A percentile compares a stretch with the other conserved stretches of the same genome.
phyloP scores from a whole-genome alignment of 1,139 yeast species.

The Pichia kudriavzevii region DNA sequence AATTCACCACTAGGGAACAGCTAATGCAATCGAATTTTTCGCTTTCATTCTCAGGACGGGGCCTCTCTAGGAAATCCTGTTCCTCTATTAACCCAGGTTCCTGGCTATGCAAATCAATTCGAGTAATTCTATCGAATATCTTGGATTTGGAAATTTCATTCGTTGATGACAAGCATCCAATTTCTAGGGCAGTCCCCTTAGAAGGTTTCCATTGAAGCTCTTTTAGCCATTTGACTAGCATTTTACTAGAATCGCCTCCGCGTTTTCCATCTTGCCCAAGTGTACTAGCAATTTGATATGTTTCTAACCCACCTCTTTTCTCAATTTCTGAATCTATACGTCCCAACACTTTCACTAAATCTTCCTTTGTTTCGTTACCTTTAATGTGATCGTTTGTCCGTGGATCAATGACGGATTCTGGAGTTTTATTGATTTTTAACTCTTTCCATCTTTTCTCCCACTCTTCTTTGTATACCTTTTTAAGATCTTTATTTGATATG shows the following conservation, averaged over 20 bases:
- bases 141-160: slow-evolving; percentile 61
- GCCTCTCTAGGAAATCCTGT: slow-evolving; percentile 81
- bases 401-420: slow-evolving; percentile 11
- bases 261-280: slow-evolving; percentile 70
- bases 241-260: slow-evolving; percentile 88
- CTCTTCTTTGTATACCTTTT: slow-evolving; percentile 8
- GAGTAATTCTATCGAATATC: slow-evolving; percentile 39
- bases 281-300: slow-evolving; percentile 82
- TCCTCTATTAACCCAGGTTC: slow-evolving; percentile 54
- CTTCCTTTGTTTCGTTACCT: slow-evolving; percentile 3
- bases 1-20: slow-evolving; percentile 80
- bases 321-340: slow-evolving; percentile 53
- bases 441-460: slow-evolving; percentile 11
- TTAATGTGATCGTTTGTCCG: slow-evolving; percentile 9
- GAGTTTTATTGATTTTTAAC: slow-evolving; percentile 22
- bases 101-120: slow-evolving; percentile 80
- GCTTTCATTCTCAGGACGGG: slow-evolving; percentile 39
- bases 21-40: slow-evolving; percentile 62
- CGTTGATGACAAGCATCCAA: slow-evolving; percentile 67
- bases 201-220: slow-evolving; percentile 23
- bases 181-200: slow-evolving; percentile 50
- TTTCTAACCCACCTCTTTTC: slow-evolving; percentile 59
- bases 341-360: slow-evolving; percentile 33
- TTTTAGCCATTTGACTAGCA: slow-evolving; percentile 60
- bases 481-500: neutral